phyloP scores from a whole-genome alignment of 768 basidiomycete species.

The Rubroboletus satanas region DNA sequence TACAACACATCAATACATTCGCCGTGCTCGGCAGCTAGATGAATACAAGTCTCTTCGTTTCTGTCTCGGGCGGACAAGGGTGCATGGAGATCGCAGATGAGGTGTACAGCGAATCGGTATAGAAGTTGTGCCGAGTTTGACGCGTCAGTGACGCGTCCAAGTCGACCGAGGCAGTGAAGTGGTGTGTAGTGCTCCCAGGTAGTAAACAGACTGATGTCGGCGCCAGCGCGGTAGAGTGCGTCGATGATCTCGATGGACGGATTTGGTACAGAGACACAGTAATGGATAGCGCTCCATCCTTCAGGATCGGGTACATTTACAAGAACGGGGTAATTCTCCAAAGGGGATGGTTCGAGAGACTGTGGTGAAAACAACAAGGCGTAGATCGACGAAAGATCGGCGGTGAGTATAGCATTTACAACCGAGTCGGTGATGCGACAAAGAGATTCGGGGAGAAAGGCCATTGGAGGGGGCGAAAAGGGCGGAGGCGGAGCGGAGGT shows the following conservation, averaged over 20 bases:
- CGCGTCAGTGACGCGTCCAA: conserved; percentile 31
- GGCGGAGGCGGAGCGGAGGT: conserved; percentile 21
- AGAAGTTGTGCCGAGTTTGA: conserved; percentile 38
- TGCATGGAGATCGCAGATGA: conserved; percentile 64
- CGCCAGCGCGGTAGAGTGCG: conserved; percentile 70
- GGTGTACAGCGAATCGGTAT: conserved; percentile 60
- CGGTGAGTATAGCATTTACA: conserved; percentile 49
- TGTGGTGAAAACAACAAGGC: conserved; percentile 52
- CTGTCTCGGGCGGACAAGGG: conserved; percentile 64
- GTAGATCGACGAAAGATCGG: conserved; percentile 49
- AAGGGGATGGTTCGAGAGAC: conserved; percentile 41
- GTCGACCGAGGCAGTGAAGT: conserved; percentile 60
- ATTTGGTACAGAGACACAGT: conserved; percentile 52
- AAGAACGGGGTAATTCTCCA: conserved; percentile 41
- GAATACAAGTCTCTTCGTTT: conserved; percentile 72
- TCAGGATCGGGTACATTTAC: conserved; percentile 65
- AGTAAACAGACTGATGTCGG: conserved; percentile 70
- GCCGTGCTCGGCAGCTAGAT: conserved; percentile 75
- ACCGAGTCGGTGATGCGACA: conserved; percentile 46
- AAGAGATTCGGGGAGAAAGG: conserved; percentile 41
- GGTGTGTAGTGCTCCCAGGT: conserved; percentile 58
- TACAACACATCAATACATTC: conserved; percentile 58
- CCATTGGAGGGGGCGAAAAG: conserved; percentile 25
- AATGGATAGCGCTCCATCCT: conserved; percentile 73
- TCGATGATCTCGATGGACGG: conserved; percentile 65